Evolutionary conservation across 495 filamentous ascomycete species (phyloP).

Genomic region (Neurospora hispaniola): DNA sequence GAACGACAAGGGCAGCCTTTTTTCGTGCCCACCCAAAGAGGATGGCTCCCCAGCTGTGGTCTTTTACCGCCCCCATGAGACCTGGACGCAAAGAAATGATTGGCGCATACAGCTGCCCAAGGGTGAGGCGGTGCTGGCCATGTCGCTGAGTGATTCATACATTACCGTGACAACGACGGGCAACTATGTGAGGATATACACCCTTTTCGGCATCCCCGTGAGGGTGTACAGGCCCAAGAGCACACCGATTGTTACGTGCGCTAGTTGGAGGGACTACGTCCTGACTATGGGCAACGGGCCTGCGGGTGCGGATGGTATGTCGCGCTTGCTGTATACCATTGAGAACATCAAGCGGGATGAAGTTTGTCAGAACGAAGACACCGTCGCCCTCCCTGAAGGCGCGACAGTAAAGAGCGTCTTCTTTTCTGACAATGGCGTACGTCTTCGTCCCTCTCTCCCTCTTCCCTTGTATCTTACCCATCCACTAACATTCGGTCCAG

Average conservation of each 20-base stretch:
- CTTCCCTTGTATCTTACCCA: not conserved
- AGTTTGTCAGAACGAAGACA: constrained; percentile 82
- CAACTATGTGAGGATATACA: constrained; percentile 86
- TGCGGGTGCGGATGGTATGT: constrained; percentile 62
- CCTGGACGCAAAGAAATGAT: constrained; percentile 82
- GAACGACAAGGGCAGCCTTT: constrained; percentile 74
- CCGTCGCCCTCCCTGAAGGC: constrained; percentile 68
- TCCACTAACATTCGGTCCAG: not conserved
- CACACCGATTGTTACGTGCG: constrained; percentile 78
- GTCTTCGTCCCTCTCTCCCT: not conserved
- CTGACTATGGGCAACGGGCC: constrained; percentile 90
- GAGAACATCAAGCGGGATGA: constrained; percentile 92
- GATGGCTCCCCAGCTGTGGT: constrained; percentile 59
- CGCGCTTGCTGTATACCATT: constrained; percentile 72
- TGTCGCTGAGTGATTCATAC: constrained; percentile 87
- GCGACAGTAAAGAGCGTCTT: constrained; percentile 68
- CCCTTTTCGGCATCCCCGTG: constrained; percentile 81
- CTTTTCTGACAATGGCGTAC: constrained; percentile 68
- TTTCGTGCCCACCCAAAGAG: constrained; percentile 66
- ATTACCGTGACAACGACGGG: constrained; percentile 75
- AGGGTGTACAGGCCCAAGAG: constrained; percentile 85
- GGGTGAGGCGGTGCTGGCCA: constrained; percentile 70
- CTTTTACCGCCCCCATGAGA: constrained; percentile 96
- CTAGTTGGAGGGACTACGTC: constrained; percentile 87
- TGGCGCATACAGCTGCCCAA: constrained; percentile 79